Evolutionary conservation across 2,329 filamentous ascomycete species (phyloP), one percentile per base, ranked within the genome.

Genomic region (Aureobasidium sp.): DNA sequence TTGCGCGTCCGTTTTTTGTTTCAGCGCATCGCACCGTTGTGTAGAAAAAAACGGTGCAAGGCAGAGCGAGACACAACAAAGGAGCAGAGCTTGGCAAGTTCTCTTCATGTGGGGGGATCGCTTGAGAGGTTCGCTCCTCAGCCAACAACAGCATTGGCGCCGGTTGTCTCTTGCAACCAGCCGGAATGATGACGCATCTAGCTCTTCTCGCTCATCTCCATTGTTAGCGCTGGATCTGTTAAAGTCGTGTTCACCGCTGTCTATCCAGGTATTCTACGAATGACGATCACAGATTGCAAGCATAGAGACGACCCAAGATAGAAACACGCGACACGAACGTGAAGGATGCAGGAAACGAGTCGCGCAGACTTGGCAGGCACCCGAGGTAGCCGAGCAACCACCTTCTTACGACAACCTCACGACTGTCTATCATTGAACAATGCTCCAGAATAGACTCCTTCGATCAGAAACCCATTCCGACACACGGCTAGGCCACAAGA

Each of bases 91-190:
- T 55, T 55, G 39, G 34, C 39, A 44, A 21, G 27, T 14, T 41
- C 27, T 29, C 16, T 55, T 41, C 10, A 44, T 44, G 51, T 27
- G 51, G 39, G 37, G 48, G 45, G 47, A 5, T n/a, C 27, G 42
- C 42, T 21, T 11, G 27, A 29, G 36, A 53, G 51, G 37, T 27
- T 34, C 29, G 51, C 51, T 55, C 51, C 51, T 54, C 51, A 34
- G 51, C 14, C 51, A 55, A 55, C 51, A 55, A 55, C 51, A 44
- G 29, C 14, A 5, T 55, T 32, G n/a, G 37, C 37, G 51, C 37
- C 51, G 51, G 51, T 55, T 55, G 51, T 55, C 51, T 34, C n/a
- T 55, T 44, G 51, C 51, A 16, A 55, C 50, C 34, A 44, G 34
- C 51, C 51, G 51, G 25, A 16, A 44, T 54, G 3, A 55, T 44